Base-by-base conservation (phyloP, 495 filamentous ascomycete genomes). In the Hyaloscypha variabilis region DNA sequence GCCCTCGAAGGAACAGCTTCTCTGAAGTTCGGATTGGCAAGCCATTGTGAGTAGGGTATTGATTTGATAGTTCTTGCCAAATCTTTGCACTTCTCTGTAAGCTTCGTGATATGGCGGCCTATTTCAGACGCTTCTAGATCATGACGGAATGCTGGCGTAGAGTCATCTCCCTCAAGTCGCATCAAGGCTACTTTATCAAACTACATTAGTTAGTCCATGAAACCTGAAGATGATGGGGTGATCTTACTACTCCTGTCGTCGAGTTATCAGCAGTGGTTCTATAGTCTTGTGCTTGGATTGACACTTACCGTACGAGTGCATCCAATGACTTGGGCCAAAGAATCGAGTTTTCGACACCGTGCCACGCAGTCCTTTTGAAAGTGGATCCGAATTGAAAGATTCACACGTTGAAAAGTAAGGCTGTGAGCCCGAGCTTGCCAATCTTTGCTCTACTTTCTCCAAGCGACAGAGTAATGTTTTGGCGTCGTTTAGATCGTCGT, bases 251-350 rank as follows among this genome's bases (percentile, higher is more conserved):
- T 36, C 77, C n/a, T n/a, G n/a, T n/a, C n/a, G n/a, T n/a, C n/a
- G n/a, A n/a, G n/a, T n/a, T n/a, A n/a, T n/a, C n/a, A n/a, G n/a
- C n/a, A n/a, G n/a, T n/a, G n/a, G n/a, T n/a, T n/a, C n/a, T n/a
- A n/a, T n/a, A n/a, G n/a, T n/a, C n/a, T n/a, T n/a, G n/a, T n/a
- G n/a, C n/a, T n/a, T n/a, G n/a, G n/a, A n/a, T n/a, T n/a, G n/a
- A n/a, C n/a, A n/a, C n/a, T n/a, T n/a, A n/a, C n/a, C 73, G 23
- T 78, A 72, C 3, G 78, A 79, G 54, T 80, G 77, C 64, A 84
- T 80, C 84, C 83, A 84, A 67, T 85, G 82, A 64, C 82, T 85
- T 25, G 82, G 78, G 2, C 82, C 83, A 64, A 83, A 79, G 8
- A 85, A 71, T 5, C 82, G 69, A 0, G 79, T 76, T 69, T 87